phyloP scores from a whole-genome alignment of 2,329 filamentous ascomycete species.

The Dryadomyces quercus-mongolicae region DNA sequence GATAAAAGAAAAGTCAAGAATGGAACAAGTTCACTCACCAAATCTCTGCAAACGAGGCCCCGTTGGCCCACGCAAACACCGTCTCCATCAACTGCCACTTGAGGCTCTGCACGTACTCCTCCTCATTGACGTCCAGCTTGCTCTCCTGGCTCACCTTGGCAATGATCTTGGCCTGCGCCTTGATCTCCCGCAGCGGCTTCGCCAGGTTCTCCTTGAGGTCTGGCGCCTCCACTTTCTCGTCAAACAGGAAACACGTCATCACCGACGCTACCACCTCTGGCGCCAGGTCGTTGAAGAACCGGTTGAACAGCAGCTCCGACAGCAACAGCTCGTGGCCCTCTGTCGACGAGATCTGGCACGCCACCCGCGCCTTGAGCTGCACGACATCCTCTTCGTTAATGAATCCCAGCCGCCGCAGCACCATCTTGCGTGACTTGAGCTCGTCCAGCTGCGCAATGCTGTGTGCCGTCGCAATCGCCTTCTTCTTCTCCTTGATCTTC shows the following conservation, averaged over 20 bases:
- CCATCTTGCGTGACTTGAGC: slow-evolving; percentile 89
- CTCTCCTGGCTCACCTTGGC: slow-evolving; percentile 92
- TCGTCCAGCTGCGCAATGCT: slow-evolving; percentile 91
- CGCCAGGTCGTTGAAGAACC: slow-evolving; percentile 92
- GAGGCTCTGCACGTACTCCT: slow-evolving; percentile 80
- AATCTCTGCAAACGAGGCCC: slow-evolving; percentile 81
- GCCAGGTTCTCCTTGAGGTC: slow-evolving; percentile 71
- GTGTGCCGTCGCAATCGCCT: slow-evolving; percentile 71
- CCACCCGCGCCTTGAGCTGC: slow-evolving; percentile 90
- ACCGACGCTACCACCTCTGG: slow-evolving; percentile 80
- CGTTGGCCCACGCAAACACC: slow-evolving; percentile 82
- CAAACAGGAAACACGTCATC: slow-evolving; percentile 91
- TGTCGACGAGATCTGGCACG: slow-evolving; percentile 90
- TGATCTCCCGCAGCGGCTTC: slow-evolving; percentile 77
- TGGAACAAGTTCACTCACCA: slow-evolving; percentile 52
- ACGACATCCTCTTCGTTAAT: slow-evolving; percentile 94
- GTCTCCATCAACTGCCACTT: slow-evolving; percentile 98
- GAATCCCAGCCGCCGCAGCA: slow-evolving; percentile 85
- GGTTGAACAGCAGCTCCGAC: slow-evolving; percentile 86
- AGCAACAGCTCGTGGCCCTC: slow-evolving; percentile 87
- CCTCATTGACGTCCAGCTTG: slow-evolving; percentile 87
- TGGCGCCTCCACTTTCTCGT: slow-evolving; percentile 79
- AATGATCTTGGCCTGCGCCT: slow-evolving; percentile 73
- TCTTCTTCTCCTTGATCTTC: slow-evolving; percentile 80
- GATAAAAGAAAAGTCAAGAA: background rate